These are phyloP conservation scores for Bacidia gigantensis DNA, from an alignment of 495 filamentous ascomycete species.

Conservation along the genomic window DNA sequence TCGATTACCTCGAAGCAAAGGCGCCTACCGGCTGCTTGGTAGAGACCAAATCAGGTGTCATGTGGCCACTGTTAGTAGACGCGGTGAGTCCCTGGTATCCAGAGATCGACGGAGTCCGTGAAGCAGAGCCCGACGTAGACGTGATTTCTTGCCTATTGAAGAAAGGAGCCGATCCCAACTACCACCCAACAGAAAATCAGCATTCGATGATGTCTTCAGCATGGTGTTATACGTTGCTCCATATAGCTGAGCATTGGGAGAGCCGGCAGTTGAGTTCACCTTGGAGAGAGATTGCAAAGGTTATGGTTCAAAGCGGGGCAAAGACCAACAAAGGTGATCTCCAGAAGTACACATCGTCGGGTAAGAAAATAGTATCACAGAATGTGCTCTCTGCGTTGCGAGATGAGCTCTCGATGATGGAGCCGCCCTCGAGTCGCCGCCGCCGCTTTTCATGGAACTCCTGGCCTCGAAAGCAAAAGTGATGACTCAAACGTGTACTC, in stretches of 20 bases:
- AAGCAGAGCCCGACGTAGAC: background rate
- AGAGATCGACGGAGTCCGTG: background rate
- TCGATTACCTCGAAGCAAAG: background rate
- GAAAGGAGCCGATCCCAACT: background rate
- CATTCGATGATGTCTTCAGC: background rate
- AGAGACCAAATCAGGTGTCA: background rate
- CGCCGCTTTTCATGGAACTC: too few relatives aligned
- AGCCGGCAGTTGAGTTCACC: too few relatives aligned
- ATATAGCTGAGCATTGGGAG: background rate
- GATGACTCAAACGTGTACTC: too few relatives aligned
- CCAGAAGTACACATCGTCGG: too few relatives aligned
- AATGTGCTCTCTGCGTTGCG: too few relatives aligned
- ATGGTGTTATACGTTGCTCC: background rate
- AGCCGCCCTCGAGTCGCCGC: too few relatives aligned
- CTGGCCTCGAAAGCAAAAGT: too few relatives aligned
- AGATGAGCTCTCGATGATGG: too few relatives aligned
- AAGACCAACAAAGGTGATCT: background rate
- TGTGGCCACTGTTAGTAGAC: background rate
- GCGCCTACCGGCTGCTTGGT: slow-evolving; percentile 1
- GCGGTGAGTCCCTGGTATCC: background rate
- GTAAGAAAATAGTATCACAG: too few relatives aligned
- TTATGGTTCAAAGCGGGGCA: slow-evolving; percentile 1
- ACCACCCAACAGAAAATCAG: background rate
- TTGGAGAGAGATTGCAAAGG: slow-evolving; percentile 1
- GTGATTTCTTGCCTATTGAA: background rate